Evolutionary conservation across 352 stramenopile genomes (phyloP), one percentile per base, ranked within the genome.

Genomic region (Hyphochytrium catenoides): DNA sequence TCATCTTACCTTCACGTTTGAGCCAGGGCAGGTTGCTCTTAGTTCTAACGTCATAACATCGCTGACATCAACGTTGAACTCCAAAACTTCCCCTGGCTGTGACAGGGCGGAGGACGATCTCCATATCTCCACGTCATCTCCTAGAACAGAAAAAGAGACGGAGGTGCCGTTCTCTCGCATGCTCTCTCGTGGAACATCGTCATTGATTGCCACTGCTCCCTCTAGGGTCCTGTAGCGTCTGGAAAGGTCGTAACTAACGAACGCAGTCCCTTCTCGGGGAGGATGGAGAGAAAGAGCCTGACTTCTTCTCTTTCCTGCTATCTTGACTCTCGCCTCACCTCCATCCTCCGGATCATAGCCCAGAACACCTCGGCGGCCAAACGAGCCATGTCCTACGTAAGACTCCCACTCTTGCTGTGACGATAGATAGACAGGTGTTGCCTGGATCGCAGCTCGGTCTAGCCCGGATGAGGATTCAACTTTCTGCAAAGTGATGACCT

Each of bases 271-370:
- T 22, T 68, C 49, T 7, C 65, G 52, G 7, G 65, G 68, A 12
- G 69, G 69, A 41, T 81, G 66, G 2, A 62, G 75, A 8, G 69
- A 84, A 16, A 84, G 37, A n/a, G 58, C 74, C 2, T 63, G 62
- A 26, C 75, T 62, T 22, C 70, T 74, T 2, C 39, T 39, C 30
- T 84, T 65, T 2, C 64, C 66, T 12, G 49, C 48, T 6, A 84
- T 50, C 15, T 54, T 50, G 36, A 81, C 74, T 11, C 31, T 40
- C 5, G 28, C 39, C 31, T 46, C 46, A 6, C 32, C 35, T 23
- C 59, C 43, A 8, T 46, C 38, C 36, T 74, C 65, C 7, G 57
- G 63, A 8, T 62, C 52, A 41, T 81, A 84, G n/a, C 69, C 69
- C 4, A 84, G 47, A 21, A 74, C 59, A 4, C 50, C 57, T 5